Conservation (phyloP, 2,329 filamentous ascomycete species). For the Fusarium longipes region DNA sequence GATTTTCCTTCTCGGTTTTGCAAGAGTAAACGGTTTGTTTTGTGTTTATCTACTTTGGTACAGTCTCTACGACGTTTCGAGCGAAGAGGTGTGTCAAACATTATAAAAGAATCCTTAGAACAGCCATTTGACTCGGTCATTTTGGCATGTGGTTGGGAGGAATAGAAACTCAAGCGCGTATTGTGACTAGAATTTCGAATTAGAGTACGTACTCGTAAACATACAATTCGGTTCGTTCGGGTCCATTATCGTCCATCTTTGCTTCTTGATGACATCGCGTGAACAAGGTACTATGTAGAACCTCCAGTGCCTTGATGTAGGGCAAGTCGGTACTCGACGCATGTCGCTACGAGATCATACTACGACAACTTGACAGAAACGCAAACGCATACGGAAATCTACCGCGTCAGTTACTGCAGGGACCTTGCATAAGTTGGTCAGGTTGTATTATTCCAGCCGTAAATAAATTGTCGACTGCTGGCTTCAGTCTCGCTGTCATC, state of each 20-base stretch:
- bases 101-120: conserved; percentile 24
- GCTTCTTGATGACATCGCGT: background rate
- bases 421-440: background rate
- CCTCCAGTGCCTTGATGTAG: background rate
- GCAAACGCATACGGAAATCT: background rate
- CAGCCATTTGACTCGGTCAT: conserved; percentile 8
- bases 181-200: conserved; percentile 1
- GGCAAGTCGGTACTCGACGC: background rate
- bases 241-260: background rate
- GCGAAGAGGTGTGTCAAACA: conserved; percentile 9
- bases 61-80: conserved; percentile 15
- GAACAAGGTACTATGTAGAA: background rate
- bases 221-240: conserved; percentile 7
- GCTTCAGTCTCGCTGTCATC: conserved; percentile 32
- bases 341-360: background rate
- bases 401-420: background rate
- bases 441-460: conserved; percentile 50
- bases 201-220: conserved; percentile 33
- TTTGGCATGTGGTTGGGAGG: conserved; percentile 20
- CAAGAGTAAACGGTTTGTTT: conserved; percentile 16
- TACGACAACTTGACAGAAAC: background rate
- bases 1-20: conserved; percentile 8
- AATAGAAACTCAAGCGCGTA: conserved; percentile 2
- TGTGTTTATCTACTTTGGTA: conserved; percentile 10
- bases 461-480: conserved; percentile 41